These are phyloP conservation scores for Fusarium oligoseptatum DNA, from an alignment of 2,329 filamentous ascomycete genomes.

Conservation along the genomic window DNA sequence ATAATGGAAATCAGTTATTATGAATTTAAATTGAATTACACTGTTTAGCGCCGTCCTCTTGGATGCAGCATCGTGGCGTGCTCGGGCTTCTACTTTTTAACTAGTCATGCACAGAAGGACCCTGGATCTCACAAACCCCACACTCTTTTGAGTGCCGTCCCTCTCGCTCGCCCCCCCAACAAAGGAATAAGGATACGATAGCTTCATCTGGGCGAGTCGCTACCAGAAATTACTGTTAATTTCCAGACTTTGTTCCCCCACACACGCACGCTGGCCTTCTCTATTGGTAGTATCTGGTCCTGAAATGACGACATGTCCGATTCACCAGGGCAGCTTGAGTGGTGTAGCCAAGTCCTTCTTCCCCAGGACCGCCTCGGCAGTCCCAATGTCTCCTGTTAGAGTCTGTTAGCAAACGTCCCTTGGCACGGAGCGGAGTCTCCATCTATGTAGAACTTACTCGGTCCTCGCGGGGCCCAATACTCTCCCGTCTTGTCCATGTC, in stretches of 20 bases:
- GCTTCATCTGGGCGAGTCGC: slow-evolving; percentile 28
- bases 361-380: slow-evolving; percentile 73
- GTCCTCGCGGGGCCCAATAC: slow-evolving; percentile 80
- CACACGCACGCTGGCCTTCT: not conserved
- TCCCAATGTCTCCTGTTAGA: slow-evolving; percentile 75
- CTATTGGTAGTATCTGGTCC: not conserved
- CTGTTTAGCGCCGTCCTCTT: slow-evolving; percentile 9
- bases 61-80: slow-evolving; percentile 25
- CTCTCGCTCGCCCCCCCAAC: not conserved
- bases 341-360: slow-evolving; percentile 72
- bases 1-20: not conserved
- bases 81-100: not conserved
- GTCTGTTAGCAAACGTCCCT: slow-evolving; percentile 10
- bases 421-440: not conserved
- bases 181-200: slow-evolving; percentile 12
- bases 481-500: slow-evolving; percentile 76
- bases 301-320: slow-evolving; percentile 3
- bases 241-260: slow-evolving; percentile 20
- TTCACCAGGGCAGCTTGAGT: slow-evolving; percentile 75
- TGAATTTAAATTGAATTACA: not conserved
- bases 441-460: slow-evolving; percentile 63
- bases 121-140: slow-evolving; percentile 40
- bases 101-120: slow-evolving; percentile 23
- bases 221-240: slow-evolving; percentile 34
- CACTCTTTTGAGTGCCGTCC: slow-evolving; percentile 18